These are phyloP conservation scores for Sporisorium graminicola DNA, from an alignment of 1,284 basidiomycete species.

Conservation along the genomic window DNA sequence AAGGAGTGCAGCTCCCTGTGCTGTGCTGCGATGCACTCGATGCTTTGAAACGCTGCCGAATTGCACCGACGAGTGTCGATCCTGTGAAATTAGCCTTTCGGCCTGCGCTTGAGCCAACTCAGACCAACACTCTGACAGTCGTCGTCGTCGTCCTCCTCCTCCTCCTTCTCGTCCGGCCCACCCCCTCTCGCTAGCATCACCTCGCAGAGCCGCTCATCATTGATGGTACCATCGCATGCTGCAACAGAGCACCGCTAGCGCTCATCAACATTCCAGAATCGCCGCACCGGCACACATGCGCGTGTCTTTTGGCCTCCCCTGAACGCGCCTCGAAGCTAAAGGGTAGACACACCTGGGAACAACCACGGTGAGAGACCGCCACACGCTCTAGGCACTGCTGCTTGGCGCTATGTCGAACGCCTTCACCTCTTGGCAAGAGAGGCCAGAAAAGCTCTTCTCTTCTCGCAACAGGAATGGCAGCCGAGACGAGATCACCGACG, in stretches of 20 bases:
- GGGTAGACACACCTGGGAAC: no score
- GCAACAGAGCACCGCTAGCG: neutral
- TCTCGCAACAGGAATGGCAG: conserved; percentile 5
- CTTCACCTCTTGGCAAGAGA: conserved; percentile 41
- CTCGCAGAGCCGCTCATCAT: neutral
- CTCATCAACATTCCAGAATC: neutral
- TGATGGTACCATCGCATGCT: neutral
- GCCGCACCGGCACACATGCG: neutral
- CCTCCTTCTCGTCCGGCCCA: no score
- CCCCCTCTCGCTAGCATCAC: no score
- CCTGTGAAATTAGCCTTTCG: neutral
- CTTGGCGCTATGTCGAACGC: conserved; percentile 28
- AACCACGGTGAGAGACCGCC: no score
- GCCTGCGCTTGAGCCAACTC: conserved; percentile 38
- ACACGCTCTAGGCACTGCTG: no score
- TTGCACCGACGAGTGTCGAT: neutral
- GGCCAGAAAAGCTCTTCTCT: conserved; percentile 37
- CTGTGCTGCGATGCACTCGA: no score
- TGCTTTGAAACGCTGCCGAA: no score
- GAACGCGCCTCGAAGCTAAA: no score
- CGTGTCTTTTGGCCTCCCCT: neutral
- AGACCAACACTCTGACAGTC: conserved; percentile 11
- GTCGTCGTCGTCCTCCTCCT: neutral
- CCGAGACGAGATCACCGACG: neutral
- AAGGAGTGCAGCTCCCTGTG: neutral